Evolutionary conservation across 192 early-diverging fungal genomes (phyloP).

Genomic region (Coemansia sp.): DNA sequence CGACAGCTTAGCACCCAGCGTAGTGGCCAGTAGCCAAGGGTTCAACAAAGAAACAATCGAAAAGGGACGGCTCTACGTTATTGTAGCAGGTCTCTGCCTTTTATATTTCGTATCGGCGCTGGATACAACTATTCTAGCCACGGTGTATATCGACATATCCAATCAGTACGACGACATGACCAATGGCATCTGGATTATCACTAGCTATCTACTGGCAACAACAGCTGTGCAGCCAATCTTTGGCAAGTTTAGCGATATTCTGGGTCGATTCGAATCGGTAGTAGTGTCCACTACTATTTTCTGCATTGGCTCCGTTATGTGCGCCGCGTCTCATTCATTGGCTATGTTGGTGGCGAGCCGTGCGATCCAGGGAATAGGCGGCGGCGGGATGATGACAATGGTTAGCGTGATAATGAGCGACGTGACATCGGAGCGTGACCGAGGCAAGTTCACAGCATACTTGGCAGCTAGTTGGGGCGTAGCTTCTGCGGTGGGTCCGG

Average conservation of each 20-base stretch:
- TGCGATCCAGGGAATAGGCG: slow-evolving; percentile 69
- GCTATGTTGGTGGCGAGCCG: slow-evolving; percentile 66
- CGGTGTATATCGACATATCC: slow-evolving; percentile 67
- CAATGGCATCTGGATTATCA: slow-evolving; percentile 78
- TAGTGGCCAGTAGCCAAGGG: slow-evolving; percentile 14
- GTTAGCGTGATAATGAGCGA: slow-evolving; percentile 67
- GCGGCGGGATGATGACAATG: slow-evolving; percentile 65
- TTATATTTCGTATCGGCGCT: slow-evolving; percentile 64
- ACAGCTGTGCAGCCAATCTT: slow-evolving; percentile 79
- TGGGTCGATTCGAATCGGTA: slow-evolving; percentile 65
- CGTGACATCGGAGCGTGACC: slow-evolving; percentile 59
- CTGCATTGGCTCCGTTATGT: slow-evolving; percentile 57
- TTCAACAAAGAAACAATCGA: slow-evolving; percentile 27
- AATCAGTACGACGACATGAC: slow-evolving; percentile 57
- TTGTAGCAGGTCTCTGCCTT: slow-evolving; percentile 31
- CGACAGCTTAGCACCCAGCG: slow-evolving; percentile 7
- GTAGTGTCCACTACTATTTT: slow-evolving; percentile 55
- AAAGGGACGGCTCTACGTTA: slow-evolving; percentile 9
- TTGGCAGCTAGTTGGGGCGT: slow-evolving; percentile 58
- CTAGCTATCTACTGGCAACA: slow-evolving; percentile 63
- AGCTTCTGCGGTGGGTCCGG: slow-evolving; percentile 60
- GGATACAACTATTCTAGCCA: slow-evolving; percentile 73
- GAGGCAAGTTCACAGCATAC: slow-evolving; percentile 61
- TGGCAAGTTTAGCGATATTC: slow-evolving; percentile 79
- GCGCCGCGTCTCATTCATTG: slow-evolving; percentile 60